These are phyloP conservation scores for Gastrodia elata DNA, from an alignment of 106 monocot species.

Conservation along the genomic window DNA sequence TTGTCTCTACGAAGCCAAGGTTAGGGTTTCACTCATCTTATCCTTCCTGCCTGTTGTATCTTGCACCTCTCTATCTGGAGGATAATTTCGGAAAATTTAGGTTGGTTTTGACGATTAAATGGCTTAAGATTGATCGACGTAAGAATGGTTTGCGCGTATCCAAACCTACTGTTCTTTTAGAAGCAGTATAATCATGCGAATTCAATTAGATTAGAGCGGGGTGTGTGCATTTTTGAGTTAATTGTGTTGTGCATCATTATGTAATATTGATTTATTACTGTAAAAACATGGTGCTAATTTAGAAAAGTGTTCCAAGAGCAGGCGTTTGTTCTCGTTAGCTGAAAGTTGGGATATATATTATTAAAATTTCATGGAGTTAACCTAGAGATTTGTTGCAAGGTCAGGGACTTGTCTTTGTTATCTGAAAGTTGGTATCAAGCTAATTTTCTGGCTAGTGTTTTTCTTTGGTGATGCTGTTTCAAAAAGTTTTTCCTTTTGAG, in stretches of 20 bases:
- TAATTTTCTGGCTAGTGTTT: no score
- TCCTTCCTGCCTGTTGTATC: not conserved
- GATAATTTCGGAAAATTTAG: not conserved
- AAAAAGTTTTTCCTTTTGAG: no score
- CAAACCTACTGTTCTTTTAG: not conserved
- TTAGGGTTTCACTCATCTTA: slow-evolving; percentile 16
- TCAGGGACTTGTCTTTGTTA: no score
- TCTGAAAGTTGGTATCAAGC: no score
- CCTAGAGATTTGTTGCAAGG: no score
- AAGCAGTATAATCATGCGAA: not conserved
- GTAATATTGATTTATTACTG: not conserved
- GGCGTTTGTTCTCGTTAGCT: not conserved
- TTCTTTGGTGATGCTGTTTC: no score
- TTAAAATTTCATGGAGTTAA: no score
- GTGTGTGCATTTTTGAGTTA: not conserved
- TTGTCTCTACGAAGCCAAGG: slow-evolving; percentile 93
- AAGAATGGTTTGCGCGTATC: not conserved
- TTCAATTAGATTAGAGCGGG: not conserved
- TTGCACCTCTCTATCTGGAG: not conserved
- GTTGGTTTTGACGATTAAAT: not conserved
- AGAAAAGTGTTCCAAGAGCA: not conserved
- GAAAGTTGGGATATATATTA: not conserved
- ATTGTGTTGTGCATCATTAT: not conserved
- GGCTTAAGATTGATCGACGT: not conserved
- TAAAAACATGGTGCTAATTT: not conserved